Evolutionary conservation across 139 green algal species (phyloP), one percentile per base, ranked within the genome.

Genomic region (Tetratostichococcus sp.): DNA sequence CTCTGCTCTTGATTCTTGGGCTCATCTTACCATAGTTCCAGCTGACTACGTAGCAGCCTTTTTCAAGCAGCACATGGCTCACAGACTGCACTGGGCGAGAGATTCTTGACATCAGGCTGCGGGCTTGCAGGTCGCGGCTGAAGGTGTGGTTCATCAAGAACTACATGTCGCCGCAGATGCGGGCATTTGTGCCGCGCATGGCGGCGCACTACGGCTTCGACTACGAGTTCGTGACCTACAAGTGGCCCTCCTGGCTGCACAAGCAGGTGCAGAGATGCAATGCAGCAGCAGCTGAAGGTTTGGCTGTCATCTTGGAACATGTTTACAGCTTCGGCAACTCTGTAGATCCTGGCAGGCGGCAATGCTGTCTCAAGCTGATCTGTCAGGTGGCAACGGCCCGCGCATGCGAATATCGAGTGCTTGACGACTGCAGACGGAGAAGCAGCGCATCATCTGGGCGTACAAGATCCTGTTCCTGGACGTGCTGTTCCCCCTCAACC

Each of bases 131-230:
- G 68, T 69, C 80, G 11, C 75, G 74, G 67, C 82, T 98, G 70
- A 99, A 99, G 85, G 98, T 99, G 77, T 99, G 96, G 96, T 97
- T 99, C 80, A 98, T 99, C 80, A 97, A 97, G 73, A 99, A 99
- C 84, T 99, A 99, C 89, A 95, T 98, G 88, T 94, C 84, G 14
- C 96, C 96, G 3, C 86, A 94, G 76, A 90, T 91, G 82, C 88
- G 88, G 70, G 75, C 84, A 32, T 93, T 97, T 65, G 81, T 99
- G 22, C 95, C 96, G 2, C 78, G 87, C 58, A 95, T 99, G 89
- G 95, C 96, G 14, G 34, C 79, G 62, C 65, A 89, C 30, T 97
- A 92, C 77, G 88, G 86, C 43, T 99, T 99, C 81, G 91, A 98
- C 57, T 98, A 90, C 65, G 86, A 91, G 80, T 92, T 98, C 72